Base-by-base conservation (phyloP, 2,329 filamentous ascomycete genomes). In the Ophiostoma perfectum region DNA sequence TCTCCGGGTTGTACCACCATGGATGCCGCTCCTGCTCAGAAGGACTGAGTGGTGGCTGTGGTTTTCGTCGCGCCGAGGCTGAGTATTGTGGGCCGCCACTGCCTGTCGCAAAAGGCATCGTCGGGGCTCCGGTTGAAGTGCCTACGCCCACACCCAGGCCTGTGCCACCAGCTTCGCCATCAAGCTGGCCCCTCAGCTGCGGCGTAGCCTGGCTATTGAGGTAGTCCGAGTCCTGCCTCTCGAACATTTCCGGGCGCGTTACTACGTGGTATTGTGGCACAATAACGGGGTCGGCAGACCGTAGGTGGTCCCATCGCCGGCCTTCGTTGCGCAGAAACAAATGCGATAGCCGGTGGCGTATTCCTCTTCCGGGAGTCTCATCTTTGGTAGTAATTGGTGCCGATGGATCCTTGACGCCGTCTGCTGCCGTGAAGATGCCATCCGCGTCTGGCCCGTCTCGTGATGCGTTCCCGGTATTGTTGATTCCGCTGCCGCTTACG, bases 281-380 rank as follows among this genome's bases (percentile, higher is more conserved):
- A 71, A 88, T 86, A 71, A 87, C 84, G 4, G 85, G 85, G 70
- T 87, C 85, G 45, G 82, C 80, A 2, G 83, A 83, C 66, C 85
- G 83, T 66, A 87, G 75, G 73, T 88, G 84, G 73, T 88, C 85
- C 84, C 85, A 87, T 75, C 76, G 81, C 67, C 79, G 75, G 42
- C 78, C 81, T 62, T 83, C 80, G 72, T 83, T 81, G 71, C 75
- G 77, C 67, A 73, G 78, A 66, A 86, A 79, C 36, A 85, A 76
- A 66, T 79, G 78, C 66, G 82, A 81, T 27, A 86, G 75, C 2
- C 70, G 72, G 9, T 64, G 58, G 9, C 63, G 47, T 12, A 70
- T 39, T 11, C 65, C 36, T 2, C 16, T 42, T 4, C 16, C 3
- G 1, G 60, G 38, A 39, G n/a, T 42, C 16, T 44, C 60, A n/a